These are phyloP conservation scores for Raffaelea ambrosiae DNA, from an alignment of 2,329 filamentous ascomycete species.

Conservation along the genomic window DNA sequence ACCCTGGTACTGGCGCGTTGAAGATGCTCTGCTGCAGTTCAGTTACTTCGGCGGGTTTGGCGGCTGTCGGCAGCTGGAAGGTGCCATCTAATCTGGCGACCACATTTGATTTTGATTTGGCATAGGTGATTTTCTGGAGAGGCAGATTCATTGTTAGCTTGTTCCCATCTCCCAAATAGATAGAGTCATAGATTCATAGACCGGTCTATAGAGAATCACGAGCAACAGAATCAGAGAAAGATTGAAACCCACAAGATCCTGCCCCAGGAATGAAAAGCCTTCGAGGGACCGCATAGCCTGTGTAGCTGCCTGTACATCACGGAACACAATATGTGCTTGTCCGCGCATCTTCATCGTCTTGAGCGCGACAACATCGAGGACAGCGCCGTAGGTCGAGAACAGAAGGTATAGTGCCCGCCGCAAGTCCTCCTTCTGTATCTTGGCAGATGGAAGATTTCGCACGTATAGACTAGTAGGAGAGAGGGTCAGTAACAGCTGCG, in stretches of 20 bases:
- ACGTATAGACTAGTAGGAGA: conserved; percentile 92
- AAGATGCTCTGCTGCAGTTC: conserved; percentile 76
- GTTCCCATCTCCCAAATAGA: no score
- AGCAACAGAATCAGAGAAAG: background rate
- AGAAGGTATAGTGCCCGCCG: conserved; percentile 84
- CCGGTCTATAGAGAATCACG: background rate
- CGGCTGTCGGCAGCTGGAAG: conserved; percentile 58
- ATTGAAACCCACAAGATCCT: conserved; percentile 62
- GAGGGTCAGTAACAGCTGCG: conserved; percentile 16
- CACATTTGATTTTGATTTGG: conserved; percentile 79
- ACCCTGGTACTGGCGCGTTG: conserved; percentile 52
- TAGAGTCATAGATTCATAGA: background rate
- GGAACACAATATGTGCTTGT: conserved; percentile 87
- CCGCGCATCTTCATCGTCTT: conserved; percentile 91
- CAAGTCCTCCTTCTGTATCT: conserved; percentile 82
- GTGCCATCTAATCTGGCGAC: conserved; percentile 89
- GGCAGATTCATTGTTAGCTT: background rate
- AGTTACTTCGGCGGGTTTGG: conserved; percentile 54
- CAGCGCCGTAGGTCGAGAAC: conserved; percentile 86
- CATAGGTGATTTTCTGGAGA: conserved; percentile 76
- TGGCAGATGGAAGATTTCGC: conserved; percentile 75
- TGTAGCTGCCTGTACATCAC: conserved; percentile 83
- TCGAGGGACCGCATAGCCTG: conserved; percentile 88
- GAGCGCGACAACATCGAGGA: conserved; percentile 84
- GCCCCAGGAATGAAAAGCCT: conserved; percentile 77